Evolutionary conservation across 805 yeast species (phyloP), one percentile per base, ranked within the genome.

Genomic region (Isabelozyma pseudorhagii): DNA sequence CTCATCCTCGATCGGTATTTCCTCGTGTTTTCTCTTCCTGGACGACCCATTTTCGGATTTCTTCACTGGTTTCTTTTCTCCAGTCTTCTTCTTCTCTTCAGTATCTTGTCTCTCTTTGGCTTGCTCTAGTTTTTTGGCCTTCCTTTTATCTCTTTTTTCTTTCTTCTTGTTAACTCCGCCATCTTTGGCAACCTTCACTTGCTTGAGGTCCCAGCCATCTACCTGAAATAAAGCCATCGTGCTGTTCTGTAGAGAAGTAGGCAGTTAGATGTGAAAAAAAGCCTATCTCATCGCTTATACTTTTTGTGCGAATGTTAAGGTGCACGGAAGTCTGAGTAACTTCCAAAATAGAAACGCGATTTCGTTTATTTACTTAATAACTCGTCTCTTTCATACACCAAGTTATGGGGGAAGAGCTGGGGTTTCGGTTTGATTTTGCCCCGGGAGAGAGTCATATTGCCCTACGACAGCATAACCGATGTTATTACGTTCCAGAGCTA

Each of bases 201-300:
- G 69, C 54, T 82, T 80, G 47, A 89, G 63, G 54, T 84, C 78
- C 97, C 97, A 89, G 14, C 96, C 96, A 46, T 83, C 89, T 17
- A 87, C 91, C 62, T 85, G 79, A 62, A 89, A 89, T 53, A 89
- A 74, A 31, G 88, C 79, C 92, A 85, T 85, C 25, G 48, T 61
- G 42, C n/a, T 13, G 36, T 31, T 10, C n/a, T 10, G 36, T 31
- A 31, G n/a, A 10, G 36, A 31, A 31, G n/a, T 10, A 31, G 36
- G 36, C n/a, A 10, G 10, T 13, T 6, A 13, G 7, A 31, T 31
- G 3, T 31, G 36, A 31, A 31, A 31, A 31, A 31, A 31, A 31
- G 10, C 36, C 36, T 21, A 31, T 31, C 36, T 31, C 36, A 31
- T 31, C 36, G 36, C 36, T 21, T 31, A 31, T 31, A 31, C n/a